phyloP scores from a whole-genome alignment of 352 stramenopile species.

The Globisporangium okanoganense region DNA sequence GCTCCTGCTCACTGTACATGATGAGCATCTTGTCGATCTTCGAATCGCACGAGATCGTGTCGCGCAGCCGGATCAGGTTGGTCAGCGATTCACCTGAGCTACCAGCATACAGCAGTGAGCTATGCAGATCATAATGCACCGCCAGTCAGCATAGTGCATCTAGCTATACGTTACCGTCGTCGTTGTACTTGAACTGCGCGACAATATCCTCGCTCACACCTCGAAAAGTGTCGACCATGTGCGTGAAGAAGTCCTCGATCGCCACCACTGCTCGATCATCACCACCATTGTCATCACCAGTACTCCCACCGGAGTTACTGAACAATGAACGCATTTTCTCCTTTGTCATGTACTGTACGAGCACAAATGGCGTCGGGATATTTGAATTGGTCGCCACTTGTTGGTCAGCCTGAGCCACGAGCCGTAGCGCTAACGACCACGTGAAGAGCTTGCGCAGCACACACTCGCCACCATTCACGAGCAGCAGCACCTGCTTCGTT shows the following conservation, averaged over 20 bases:
- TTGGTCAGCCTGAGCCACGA: too few relatives aligned
- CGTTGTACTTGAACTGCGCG: slow-evolving; percentile 78
- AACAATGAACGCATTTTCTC: slow-evolving; percentile 27
- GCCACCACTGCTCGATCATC: background rate
- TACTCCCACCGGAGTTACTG: background rate
- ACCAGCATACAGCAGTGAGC: background rate
- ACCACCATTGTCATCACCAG: background rate
- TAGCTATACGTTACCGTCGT: slow-evolving; percentile 45
- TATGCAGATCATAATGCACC: background rate
- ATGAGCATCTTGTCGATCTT: slow-evolving; percentile 46
- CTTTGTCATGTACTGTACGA: slow-evolving; percentile 40
- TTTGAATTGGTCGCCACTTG: background rate
- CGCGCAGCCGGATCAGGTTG: slow-evolving; percentile 57
- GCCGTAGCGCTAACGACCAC: slow-evolving; percentile 9
- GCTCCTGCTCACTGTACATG: slow-evolving; percentile 44
- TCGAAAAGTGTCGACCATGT: slow-evolving; percentile 42
- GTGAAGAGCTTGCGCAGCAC: slow-evolving; percentile 45
- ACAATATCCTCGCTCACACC: slow-evolving; percentile 67
- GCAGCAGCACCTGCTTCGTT: slow-evolving; percentile 49
- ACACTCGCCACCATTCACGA: slow-evolving; percentile 31
- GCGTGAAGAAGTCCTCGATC: slow-evolving; percentile 44
- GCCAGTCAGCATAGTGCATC: background rate
- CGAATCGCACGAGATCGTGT: slow-evolving; percentile 59
- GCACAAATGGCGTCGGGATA: slow-evolving; percentile 14
- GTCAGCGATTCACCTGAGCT: slow-evolving; percentile 61